These are phyloP conservation scores for Celoporthe dispersa DNA, from an alignment of 2,329 filamentous ascomycete genomes.

Conservation along the genomic window DNA sequence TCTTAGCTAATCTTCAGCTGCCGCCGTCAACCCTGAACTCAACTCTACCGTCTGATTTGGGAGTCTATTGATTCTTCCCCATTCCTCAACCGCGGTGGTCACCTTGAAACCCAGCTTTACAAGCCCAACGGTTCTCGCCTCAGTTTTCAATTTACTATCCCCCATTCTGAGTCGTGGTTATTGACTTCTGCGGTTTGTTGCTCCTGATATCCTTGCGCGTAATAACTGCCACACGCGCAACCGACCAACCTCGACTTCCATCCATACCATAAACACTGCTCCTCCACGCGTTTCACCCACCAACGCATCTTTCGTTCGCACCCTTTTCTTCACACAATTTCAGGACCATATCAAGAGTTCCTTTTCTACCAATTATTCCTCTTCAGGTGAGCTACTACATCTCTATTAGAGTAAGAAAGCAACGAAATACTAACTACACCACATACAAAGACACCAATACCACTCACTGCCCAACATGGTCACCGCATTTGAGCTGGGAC, in stretches of 20 bases:
- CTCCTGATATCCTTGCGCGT: background rate
- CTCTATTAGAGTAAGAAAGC: background rate
- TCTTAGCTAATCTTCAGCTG: background rate
- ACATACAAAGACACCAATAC: background rate
- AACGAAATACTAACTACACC: background rate
- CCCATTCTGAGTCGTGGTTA: background rate
- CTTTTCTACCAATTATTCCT: background rate
- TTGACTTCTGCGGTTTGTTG: background rate
- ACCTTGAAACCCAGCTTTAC: background rate
- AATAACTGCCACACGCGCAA: background rate
- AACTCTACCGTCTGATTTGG: too few species aligned
- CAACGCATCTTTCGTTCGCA: background rate
- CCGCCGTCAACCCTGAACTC: background rate
- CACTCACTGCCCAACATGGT: background rate
- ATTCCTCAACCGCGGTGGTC: too few species aligned
- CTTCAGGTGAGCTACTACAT: background rate
- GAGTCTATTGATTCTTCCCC: too few species aligned
- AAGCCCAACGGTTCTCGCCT: background rate
- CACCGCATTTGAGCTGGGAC: background rate
- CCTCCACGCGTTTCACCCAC: background rate
- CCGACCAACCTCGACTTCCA: background rate
- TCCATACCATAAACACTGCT: background rate
- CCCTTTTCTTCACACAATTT: background rate
- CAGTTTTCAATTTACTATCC: background rate
- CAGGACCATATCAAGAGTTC: too few species aligned